phyloP scores from a whole-genome alignment of 179 eudicot species.

The Beta macrorhiza region DNA sequence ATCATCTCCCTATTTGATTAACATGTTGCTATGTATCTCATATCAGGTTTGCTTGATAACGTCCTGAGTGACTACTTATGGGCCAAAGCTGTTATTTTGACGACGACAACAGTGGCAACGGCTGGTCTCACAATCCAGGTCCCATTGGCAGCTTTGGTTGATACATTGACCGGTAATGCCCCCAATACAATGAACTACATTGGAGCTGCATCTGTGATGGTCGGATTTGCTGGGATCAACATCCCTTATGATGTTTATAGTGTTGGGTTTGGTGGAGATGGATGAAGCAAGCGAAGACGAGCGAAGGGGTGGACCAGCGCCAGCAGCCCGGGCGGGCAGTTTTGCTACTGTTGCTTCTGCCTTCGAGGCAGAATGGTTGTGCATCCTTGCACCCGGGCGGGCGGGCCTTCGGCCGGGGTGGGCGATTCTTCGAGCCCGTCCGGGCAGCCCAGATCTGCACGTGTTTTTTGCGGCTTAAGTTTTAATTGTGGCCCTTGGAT shows the following conservation, averaged over 20 bases:
- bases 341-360: no score
- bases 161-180: slow-evolving; percentile 64
- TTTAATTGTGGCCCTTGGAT: no score
- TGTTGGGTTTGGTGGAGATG: not conserved
- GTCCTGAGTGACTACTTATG: slow-evolving; percentile 92
- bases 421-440: no score
- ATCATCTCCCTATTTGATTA: not conserved
- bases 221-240: slow-evolving; percentile 85
- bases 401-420: no score
- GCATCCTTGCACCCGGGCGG: no score
- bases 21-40: not conserved
- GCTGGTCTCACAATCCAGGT: slow-evolving; percentile 98
- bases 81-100: slow-evolving; percentile 94
- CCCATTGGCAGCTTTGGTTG: slow-evolving; percentile 85
- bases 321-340: no score
- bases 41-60: slow-evolving; percentile 80
- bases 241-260: slow-evolving; percentile 59
- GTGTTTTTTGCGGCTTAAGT: no score
- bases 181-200: slow-evolving; percentile 59
- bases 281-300: no score
- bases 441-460: no score
- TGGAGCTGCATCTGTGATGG: slow-evolving; percentile 81
- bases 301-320: no score
- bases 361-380: no score
- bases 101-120: slow-evolving; percentile 90